phyloP scores from a whole-genome alignment of 306 rosid species.

The Rosa rugosa region DNA sequence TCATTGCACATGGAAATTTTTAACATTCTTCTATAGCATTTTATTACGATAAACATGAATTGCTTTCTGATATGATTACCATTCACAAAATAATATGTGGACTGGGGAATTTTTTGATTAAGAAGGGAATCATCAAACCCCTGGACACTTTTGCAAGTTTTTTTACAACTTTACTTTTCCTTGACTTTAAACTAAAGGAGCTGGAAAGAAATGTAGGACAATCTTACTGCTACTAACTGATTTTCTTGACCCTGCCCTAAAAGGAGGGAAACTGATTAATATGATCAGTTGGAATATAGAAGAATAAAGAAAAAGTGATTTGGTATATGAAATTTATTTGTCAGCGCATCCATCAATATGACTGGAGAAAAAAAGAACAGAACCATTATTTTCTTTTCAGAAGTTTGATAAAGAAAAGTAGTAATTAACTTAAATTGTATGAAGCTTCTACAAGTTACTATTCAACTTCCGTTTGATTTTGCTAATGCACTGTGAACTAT shows the following conservation, averaged over 20 bases:
- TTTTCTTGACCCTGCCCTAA: background rate
- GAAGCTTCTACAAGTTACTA: conserved; percentile 20
- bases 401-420: background rate
- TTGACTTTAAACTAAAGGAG: background rate
- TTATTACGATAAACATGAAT: background rate
- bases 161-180: background rate
- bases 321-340: background rate
- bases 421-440: background rate
- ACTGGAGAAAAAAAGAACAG: background rate
- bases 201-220: background rate
- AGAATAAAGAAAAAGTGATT: background rate
- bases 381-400: background rate
- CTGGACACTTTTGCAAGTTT: background rate
- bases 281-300: background rate
- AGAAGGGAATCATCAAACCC: background rate
- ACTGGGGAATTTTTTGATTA: too few relatives aligned
- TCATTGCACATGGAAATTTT: background rate
- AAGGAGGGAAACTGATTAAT: background rate
- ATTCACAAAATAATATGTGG: too few relatives aligned
- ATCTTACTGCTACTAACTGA: background rate
- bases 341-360: background rate
- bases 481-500: conserved; percentile 16
- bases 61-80: too few relatives aligned
- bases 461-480: conserved; percentile 9
- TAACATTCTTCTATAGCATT: background rate